Base-by-base conservation (phyloP, 164 flowering plant genomes). In the Litsea cubeba region DNA sequence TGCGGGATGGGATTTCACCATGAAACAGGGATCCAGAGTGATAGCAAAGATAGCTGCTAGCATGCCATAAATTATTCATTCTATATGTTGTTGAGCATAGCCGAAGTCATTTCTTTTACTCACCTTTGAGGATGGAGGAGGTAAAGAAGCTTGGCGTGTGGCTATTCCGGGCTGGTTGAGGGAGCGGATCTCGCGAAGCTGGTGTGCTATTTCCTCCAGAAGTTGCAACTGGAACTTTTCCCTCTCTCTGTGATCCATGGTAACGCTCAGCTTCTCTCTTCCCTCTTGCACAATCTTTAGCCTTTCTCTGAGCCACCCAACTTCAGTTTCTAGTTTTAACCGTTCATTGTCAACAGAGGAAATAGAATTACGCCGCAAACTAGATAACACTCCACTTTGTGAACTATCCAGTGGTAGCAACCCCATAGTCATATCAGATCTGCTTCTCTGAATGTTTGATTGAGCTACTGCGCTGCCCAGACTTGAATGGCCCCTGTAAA, bases 111-210 rank as follows among this genome's bases (percentile, higher is more conserved):
- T 54, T 5, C 24, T 54, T 62, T 17, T 15, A 51, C 68, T 25
- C 50, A 94, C 98, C 97, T 91, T 88, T 17, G 91, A 82, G 73
- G 83, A 81, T 68, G 84, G 79, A 75, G 88, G 97, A 25, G 91
- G 94, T 79, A 90, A 74, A 57, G 93, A 86, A 72, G 79, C 85
- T 76, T 84, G 91, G 3, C 83, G 89, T 14, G n/a, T 81, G 66
- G 84, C 79, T 63, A 76, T 85, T 70, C 83, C 86, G 50, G 92
- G 87, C 69, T 83, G 85, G n/a, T 83, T 84, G 65, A 84, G 73
- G n/a, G 83, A 82, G 15, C 85, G 84, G 64, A 90, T 91, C 81
- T 88, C 95, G 51, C 77, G 85, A 80, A 91, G 85, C 79, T 89
- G 97, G 66, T 70, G 77, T 11, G 85, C 85, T 71, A 89, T 88